These are phyloP conservation scores for Amphirosellinia nigrospora DNA, from an alignment of 495 filamentous ascomycete species.

Conservation along the genomic window DNA sequence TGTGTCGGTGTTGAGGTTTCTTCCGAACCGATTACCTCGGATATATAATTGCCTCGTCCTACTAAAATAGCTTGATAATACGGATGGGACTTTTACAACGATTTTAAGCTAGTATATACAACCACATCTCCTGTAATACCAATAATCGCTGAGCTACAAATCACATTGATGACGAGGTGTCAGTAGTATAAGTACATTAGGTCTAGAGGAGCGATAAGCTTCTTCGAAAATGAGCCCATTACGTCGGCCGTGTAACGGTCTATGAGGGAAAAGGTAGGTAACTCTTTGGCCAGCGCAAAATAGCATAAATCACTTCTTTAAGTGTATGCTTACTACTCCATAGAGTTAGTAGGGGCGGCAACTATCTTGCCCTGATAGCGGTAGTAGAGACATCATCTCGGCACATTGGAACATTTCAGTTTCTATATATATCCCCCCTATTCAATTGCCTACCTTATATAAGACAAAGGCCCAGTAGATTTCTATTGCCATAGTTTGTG, in stretches of 20 bases:
- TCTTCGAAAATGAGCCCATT: not conserved
- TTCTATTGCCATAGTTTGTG: not conserved
- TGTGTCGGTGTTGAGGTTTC: not conserved
- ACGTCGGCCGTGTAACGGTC: not conserved
- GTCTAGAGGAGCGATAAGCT: not conserved
- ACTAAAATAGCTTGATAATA: not conserved
- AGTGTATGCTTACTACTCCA: conserved; percentile 8
- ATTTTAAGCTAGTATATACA: not conserved
- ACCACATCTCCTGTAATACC: not conserved
- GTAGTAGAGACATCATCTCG: not conserved
- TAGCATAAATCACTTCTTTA: not conserved
- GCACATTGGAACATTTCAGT: not conserved
- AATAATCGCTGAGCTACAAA: not conserved
- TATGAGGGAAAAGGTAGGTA: not conserved
- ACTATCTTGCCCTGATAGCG: not conserved
- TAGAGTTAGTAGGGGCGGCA: not conserved
- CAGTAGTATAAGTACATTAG: not conserved
- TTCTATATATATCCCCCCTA: not conserved
- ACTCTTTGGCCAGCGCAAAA: not conserved
- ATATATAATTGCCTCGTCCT: not conserved
- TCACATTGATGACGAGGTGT: not conserved
- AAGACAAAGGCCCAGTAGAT: not conserved
- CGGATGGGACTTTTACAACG: not conserved
- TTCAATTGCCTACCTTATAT: not conserved
- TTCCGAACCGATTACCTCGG: not conserved